Conservation (phyloP, 2,329 filamentous ascomycete species). For the Trichoderma breve region DNA sequence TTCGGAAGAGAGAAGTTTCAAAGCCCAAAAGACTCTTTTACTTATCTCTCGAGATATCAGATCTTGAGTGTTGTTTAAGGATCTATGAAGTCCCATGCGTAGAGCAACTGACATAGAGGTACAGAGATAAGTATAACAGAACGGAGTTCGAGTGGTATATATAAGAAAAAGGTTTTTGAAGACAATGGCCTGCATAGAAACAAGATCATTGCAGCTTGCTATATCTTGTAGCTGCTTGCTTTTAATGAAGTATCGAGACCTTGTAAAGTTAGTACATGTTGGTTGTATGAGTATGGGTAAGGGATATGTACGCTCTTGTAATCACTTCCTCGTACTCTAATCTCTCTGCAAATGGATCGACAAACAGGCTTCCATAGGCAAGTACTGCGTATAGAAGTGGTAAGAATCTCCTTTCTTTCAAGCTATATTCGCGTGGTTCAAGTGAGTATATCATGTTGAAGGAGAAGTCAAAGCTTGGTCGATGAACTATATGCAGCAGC, state of each 20-base stretch:
- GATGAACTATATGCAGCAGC: not conserved
- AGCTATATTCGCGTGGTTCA: not conserved
- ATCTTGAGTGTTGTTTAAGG: not conserved
- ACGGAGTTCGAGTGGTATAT: not conserved
- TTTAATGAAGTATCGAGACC: not conserved
- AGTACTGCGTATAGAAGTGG: conserved; percentile 1
- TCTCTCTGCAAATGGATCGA: not conserved
- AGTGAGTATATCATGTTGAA: not conserved
- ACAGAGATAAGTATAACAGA: conserved; percentile 1
- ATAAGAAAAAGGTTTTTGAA: conserved; percentile 3
- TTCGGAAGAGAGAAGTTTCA: not conserved
- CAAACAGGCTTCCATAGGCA: not conserved
- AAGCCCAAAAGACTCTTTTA: not conserved
- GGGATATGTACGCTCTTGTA: not conserved
- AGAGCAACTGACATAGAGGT: conserved; percentile 3
- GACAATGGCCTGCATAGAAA: not conserved
- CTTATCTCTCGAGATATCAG: not conserved
- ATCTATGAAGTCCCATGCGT: not conserved
- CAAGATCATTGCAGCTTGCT: not conserved
- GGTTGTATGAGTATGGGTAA: too few species aligned
- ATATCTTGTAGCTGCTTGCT: conserved; percentile 1
- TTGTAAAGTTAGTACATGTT: not conserved
- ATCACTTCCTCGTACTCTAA: not conserved
- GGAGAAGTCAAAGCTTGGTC: not conserved
- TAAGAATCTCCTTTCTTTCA: not conserved